Conservation (phyloP, 2,329 filamentous ascomycete species). For the Sphaerulina vaccinii region DNA sequence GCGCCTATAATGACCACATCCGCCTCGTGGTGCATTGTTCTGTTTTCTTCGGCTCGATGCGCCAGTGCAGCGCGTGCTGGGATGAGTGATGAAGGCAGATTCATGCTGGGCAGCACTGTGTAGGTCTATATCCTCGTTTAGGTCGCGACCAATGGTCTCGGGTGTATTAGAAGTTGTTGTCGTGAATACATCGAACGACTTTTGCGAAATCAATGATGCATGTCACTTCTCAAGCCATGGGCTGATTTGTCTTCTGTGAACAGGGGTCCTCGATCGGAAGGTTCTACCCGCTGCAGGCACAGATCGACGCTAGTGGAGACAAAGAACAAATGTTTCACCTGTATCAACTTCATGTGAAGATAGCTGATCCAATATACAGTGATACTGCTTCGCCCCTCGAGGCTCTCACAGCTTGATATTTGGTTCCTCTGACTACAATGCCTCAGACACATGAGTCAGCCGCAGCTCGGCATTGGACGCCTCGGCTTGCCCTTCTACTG, state of each 20-base stretch:
- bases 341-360: no score
- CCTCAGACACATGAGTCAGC: not conserved
- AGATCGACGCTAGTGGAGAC: no score
- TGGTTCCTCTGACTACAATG: no score
- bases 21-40: constrained; percentile 58
- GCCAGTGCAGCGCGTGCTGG: constrained; percentile 18
- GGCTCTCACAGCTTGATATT: no score
- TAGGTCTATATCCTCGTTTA: constrained; percentile 2
- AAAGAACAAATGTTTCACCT: no score
- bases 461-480: not conserved
- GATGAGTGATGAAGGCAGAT: constrained; percentile 5
- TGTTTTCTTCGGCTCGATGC: constrained; percentile 40
- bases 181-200: not conserved
- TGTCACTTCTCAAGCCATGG: no score
- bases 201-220: not conserved
- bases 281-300: no score
- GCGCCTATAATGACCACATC: constrained; percentile 93
- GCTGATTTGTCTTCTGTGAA: no score
- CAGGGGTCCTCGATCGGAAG: no score
- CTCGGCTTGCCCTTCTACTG: not conserved
- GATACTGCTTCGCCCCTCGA: no score
- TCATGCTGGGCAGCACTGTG: constrained; percentile 11
- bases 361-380: no score
- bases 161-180: not conserved
- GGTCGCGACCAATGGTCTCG: constrained; percentile 3